These are phyloP conservation scores for Fusarium sp. DNA, from an alignment of 2,329 filamentous ascomycete genomes.

Conservation along the genomic window DNA sequence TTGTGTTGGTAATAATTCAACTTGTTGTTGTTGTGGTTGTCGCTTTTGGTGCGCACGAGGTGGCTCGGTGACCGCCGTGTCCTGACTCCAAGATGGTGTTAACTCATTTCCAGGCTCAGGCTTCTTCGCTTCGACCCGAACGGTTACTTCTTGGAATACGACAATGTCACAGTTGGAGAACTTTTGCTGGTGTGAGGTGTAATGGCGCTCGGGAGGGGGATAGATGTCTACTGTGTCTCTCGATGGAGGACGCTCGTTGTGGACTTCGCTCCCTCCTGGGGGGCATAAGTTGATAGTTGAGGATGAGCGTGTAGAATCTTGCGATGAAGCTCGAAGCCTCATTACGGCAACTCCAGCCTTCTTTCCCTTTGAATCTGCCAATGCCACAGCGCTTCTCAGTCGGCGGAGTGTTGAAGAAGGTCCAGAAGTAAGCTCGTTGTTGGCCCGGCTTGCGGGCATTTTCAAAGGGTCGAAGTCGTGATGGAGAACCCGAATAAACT, in stretches of 20 bases:
- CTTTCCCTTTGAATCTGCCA: not conserved
- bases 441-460: conserved; percentile 17
- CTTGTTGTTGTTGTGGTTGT: not conserved
- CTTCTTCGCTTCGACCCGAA: conserved; percentile 19
- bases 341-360: not conserved
- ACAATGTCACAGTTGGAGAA: conserved; percentile 20
- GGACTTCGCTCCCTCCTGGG: not conserved
- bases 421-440: conserved; percentile 25
- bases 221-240: not conserved
- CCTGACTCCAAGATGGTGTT: conserved; percentile 10
- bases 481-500: conserved; percentile 72
- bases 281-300: conserved; percentile 27
- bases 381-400: not conserved
- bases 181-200: conserved; percentile 1
- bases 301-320: conserved; percentile 10
- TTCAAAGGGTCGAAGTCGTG: conserved; percentile 67
- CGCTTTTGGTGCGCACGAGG: not conserved
- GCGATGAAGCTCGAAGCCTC: not conserved
- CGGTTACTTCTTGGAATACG: conserved; percentile 29
- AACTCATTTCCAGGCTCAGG: conserved; percentile 2
- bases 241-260: not conserved
- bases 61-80: conserved; percentile 15
- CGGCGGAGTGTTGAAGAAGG: conserved; percentile 12
- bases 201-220: conserved; percentile 1
- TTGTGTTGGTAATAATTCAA: conserved; percentile 2